These are phyloP conservation scores for Phalaenopsis aphrodite DNA, from an alignment of 106 monocot species.

Conservation along the genomic window DNA sequence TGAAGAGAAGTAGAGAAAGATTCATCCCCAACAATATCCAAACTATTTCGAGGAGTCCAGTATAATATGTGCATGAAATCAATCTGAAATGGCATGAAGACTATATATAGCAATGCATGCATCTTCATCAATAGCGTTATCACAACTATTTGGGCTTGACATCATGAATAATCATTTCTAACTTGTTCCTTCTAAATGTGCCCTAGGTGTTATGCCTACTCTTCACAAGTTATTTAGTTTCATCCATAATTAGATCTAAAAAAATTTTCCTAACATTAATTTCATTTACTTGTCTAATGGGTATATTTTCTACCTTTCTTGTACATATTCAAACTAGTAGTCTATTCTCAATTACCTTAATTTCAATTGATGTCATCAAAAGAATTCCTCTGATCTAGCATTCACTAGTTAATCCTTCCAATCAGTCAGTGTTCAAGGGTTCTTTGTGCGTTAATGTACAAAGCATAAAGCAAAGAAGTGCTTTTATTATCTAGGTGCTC, in stretches of 20 bases:
- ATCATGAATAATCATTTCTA: no score
- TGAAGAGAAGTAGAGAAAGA: not conserved
- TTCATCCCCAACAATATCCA: not conserved
- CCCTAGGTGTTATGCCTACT: not conserved
- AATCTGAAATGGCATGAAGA: not conserved
- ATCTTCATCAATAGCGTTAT: no score
- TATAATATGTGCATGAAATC: not conserved
- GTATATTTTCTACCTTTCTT: not conserved
- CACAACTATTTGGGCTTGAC: no score
- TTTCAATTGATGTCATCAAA: not conserved
- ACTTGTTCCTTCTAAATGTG: not conserved
- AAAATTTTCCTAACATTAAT: not conserved
- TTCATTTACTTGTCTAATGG: not conserved
- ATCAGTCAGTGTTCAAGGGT: no score
- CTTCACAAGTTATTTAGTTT: not conserved
- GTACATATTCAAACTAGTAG: not conserved
- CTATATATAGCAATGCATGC: not conserved
- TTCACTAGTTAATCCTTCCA: no score
- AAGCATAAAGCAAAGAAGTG: no score
- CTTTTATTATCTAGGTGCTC: no score
- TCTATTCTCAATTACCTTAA: not conserved
- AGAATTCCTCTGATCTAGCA: not conserved
- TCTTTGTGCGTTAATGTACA: no score
- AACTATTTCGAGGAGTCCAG: not conserved
- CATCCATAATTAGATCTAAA: not conserved